phyloP scores from a whole-genome alignment of 208 protist genomes.

The Wallacemonas sp. region DNA sequence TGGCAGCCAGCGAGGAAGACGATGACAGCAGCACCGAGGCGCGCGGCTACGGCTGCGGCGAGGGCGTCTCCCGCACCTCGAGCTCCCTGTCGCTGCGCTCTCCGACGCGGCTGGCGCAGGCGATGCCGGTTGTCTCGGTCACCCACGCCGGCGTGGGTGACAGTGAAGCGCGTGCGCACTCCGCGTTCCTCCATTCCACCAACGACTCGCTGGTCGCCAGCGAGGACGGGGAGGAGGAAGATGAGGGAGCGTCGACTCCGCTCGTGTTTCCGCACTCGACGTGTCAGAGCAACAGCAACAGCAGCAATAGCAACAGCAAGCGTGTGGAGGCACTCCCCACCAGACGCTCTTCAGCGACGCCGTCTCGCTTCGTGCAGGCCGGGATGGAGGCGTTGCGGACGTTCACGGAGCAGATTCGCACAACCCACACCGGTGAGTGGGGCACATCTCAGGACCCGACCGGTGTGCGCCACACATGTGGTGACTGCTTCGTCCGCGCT shows the following conservation, averaged over 20 bases:
- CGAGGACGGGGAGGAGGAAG: no score
- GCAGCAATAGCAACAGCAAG: no score
- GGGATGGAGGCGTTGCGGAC: slow-evolving; percentile 10
- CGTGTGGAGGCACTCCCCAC: no score
- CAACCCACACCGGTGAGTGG: background rate
- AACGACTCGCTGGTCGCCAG: no score
- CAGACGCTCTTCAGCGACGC: no score
- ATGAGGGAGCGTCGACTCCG: no score
- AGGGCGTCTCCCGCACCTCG: slow-evolving; percentile 29
- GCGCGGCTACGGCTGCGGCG: slow-evolving; percentile 32
- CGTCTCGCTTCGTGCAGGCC: slow-evolving; percentile 3
- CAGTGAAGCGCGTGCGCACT: no score
- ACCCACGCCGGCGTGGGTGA: background rate
- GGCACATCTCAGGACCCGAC: background rate
- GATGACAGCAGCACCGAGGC: slow-evolving; percentile 22
- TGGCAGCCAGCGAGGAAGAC: slow-evolving; percentile 9
- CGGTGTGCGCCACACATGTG: slow-evolving; percentile 7
- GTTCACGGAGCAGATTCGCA: slow-evolving; percentile 9
- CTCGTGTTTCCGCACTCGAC: no score
- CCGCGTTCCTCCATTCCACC: no score
- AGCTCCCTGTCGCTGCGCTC: slow-evolving; percentile 3
- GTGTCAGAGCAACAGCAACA: no score
- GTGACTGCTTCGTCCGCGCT: background rate
- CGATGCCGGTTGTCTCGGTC: slow-evolving; percentile 1
- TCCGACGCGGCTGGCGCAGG: slow-evolving; percentile 6